Conservation (phyloP, 306 rosid species). For the Castanopsis chinensis region DNA sequence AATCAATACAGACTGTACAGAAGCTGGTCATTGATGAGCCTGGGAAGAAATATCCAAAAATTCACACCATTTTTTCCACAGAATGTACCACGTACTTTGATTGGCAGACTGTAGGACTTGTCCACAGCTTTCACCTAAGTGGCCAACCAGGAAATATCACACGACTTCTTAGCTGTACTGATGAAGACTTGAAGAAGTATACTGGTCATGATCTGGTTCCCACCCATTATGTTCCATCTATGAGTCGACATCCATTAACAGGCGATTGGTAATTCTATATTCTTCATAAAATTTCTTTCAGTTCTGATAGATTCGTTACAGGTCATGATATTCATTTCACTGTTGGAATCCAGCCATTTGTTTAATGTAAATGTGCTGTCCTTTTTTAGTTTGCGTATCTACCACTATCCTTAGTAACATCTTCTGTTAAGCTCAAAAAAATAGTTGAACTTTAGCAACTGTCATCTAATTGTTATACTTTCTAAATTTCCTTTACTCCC, state of each 20-base stretch:
- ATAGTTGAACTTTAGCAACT: background rate
- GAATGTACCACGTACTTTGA: constrained; percentile 90
- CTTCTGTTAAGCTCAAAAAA: background rate
- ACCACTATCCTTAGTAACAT: background rate
- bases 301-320: background rate
- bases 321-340: constrained; percentile 9
- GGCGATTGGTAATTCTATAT: constrained; percentile 80
- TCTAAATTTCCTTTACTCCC: background rate
- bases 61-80: constrained; percentile 86
- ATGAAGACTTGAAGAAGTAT: constrained; percentile 66
- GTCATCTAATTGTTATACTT: background rate
- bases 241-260: constrained; percentile 92
- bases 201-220: constrained; percentile 88
- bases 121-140: constrained; percentile 81
- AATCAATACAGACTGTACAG: constrained; percentile 19
- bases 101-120: constrained; percentile 97
- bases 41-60: constrained; percentile 59
- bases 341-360: constrained; percentile 8
- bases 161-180: constrained; percentile 91
- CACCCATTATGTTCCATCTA: constrained; percentile 95
- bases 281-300: constrained; percentile 12
- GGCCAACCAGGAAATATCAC: constrained; percentile 98
- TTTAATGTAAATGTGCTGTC: background rate
- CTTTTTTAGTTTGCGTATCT: background rate
- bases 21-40: constrained; percentile 32